Evolutionary conservation across 2,329 filamentous ascomycete genomes (phyloP).

Genomic region (Diaporthe vexans): DNA sequence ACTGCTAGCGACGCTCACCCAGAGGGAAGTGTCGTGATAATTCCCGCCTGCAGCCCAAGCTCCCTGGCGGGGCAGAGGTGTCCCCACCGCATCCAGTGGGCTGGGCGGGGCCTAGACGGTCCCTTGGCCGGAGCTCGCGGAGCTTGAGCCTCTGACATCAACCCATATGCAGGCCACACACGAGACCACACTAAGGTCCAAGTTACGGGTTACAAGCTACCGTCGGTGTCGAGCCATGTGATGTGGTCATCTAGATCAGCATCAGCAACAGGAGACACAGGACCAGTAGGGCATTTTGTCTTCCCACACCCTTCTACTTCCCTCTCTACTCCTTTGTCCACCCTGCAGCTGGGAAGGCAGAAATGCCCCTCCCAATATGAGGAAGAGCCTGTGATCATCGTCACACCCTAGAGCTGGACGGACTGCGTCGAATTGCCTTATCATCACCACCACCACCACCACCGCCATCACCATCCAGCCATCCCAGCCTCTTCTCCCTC

Average conservation of each 20-base stretch:
- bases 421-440: background rate
- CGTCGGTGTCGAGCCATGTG: conserved; percentile 15
- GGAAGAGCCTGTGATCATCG: conserved; percentile 16
- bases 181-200: conserved; percentile 8
- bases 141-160: conserved; percentile 35
- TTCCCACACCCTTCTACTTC: background rate
- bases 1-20: background rate
- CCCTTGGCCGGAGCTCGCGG: conserved; percentile 25
- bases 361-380: conserved; percentile 22
- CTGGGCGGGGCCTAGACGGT: background rate
- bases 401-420: background rate
- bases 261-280: background rate
- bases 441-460: background rate
- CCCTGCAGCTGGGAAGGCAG: conserved; percentile 26
- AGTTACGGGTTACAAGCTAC: background rate
- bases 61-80: background rate
- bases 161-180: conserved; percentile 17
- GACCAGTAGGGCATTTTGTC: background rate
- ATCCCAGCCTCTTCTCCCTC: background rate
- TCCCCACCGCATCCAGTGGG: conserved; percentile 1
- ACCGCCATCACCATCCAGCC: background rate
- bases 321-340: background rate
- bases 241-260: conserved; percentile 24
- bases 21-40: background rate
- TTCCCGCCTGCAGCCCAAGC: background rate